Evolutionary conservation across 495 filamentous ascomycete genomes (phyloP), one percentile per base, ranked within the genome.

Genomic region (Penicillium salamii): DNA sequence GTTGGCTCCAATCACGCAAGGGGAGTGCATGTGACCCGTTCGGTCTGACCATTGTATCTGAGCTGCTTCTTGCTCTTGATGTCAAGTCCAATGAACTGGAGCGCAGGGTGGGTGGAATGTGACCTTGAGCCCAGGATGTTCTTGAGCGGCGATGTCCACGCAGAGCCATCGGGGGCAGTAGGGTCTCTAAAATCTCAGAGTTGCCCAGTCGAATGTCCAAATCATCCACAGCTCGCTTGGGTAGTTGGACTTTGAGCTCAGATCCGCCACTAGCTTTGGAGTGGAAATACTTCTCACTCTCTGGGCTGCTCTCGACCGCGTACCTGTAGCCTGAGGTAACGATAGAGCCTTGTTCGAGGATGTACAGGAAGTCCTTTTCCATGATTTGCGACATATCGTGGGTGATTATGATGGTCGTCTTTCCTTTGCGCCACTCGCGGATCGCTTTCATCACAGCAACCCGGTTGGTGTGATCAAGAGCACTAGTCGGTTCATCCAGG

Each of bases 381-480:
- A 68, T 68, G 29, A 98, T 95, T 42, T 95, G 88, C 0, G 84
- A 79, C 39, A 90, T 84, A 52, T 97, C 90, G 57, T 97, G 93
- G 0, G 93, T 97, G 58, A 96, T 88, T 17, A 90, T 85, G 43
- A 96, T 83, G 1, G 89, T 90, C 0, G 90, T 96, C 39, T 86
- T 82, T 8, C 84, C 85, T 43, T 76, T 72, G 1, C 87, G 76
- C 55, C 83, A 88, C 46, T 78, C 75, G 32, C 90, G 83, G 44
- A 95, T 70, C 1, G 82, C 83, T 3, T 84, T 81, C 64, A 93
- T 86, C 36, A 95, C 68, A 12, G 84, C 71, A 20, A 72, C 70
- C 59, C 91, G 88, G 49, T 82, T 86, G 34, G 78, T 79, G 7
- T 82, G 78, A 59, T 96, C 91, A 18, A 96, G 66, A 18, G 90